Evolutionary conservation across 2,329 filamentous ascomycete species (phyloP), one percentile per base, ranked within the genome.

Genomic region (Aspergillus ibericus): DNA sequence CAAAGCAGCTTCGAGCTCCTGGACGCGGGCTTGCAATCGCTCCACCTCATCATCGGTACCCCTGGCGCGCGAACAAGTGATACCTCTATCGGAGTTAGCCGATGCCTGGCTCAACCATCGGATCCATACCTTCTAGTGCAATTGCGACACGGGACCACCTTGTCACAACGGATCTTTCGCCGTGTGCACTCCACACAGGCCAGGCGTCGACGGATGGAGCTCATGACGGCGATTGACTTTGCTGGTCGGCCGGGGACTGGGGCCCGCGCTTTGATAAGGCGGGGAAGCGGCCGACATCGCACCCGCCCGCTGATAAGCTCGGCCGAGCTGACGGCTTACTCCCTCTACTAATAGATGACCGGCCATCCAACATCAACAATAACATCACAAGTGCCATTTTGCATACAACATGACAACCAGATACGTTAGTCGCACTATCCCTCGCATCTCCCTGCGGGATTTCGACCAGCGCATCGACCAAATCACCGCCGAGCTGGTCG

Each of bases 391-490:
- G 1, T 6, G 4, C 1, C 15, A 47, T 29, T 9, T 25, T 25
- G 4, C 1, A n/a, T 5, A 1, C 22, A 32, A 16, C 6, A 20
- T 48, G 44, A 5, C 44, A 27, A 79, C 77, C 5, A 72, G 73
- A 59, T 81, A 82, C 64, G 61, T 72, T 13, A 68, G 77, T 53
- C 77, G 79, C 7, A 62, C 69, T 4, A 81, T 84, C 59, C 81
- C 81, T 5, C 73, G 75, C 59, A 83, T 87, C 68, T 86, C 84
- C 1, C 75, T 87, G 3, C 75, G 69, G 42, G 72, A 85, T 70
- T 86, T 85, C 65, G 75, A 80, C 27, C 62, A 70, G 4, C 81
- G 84, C 51, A 79, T 84, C 64, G 78, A 83, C 58, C 72, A 79
- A 40, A 86, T 87, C 62, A 83, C 83, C 0, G 54, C 69, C 1